Conservation (phyloP, 345 rosid species). For the Moricandia moricandioides region DNA sequence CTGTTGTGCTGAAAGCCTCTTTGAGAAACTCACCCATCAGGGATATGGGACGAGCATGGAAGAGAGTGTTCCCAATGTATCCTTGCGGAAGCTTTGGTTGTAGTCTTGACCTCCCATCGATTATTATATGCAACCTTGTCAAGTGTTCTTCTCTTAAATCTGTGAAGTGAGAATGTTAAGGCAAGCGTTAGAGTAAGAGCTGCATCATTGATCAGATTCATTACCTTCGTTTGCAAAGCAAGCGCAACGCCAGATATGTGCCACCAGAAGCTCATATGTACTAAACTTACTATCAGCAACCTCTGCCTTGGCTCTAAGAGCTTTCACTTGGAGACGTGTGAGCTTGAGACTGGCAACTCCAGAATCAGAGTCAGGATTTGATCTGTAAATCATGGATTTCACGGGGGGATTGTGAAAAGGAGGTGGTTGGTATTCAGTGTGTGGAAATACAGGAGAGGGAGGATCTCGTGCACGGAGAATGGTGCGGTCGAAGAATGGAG, state of each 20-base stretch:
- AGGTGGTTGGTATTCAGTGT: slow-evolving; percentile 41
- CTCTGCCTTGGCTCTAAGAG: slow-evolving; percentile 29
- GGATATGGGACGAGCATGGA: slow-evolving; percentile 23
- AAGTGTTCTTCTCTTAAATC: slow-evolving; percentile 30
- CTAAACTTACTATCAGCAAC: slow-evolving; percentile 20
- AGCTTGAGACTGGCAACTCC: slow-evolving; percentile 25
- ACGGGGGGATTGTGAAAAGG: slow-evolving; percentile 29
- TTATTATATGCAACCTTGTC: slow-evolving; percentile 36
- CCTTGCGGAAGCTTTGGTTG: slow-evolving; percentile 43
- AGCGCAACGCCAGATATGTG: slow-evolving; percentile 43
- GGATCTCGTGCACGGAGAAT: slow-evolving; percentile 35
- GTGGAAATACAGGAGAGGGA: slow-evolving; percentile 38
- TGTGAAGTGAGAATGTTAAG: background rate
- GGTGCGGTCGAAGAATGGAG: slow-evolving; percentile 39
- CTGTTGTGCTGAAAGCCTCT: slow-evolving; percentile 32
- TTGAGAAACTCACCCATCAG: slow-evolving; percentile 27
- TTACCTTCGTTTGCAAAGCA: slow-evolving; percentile 38
- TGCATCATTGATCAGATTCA: background rate
- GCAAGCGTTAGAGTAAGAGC: background rate
- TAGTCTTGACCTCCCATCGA: slow-evolving; percentile 46
- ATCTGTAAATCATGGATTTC: slow-evolving; percentile 8
- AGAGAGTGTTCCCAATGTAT: slow-evolving; percentile 46
- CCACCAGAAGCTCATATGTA: slow-evolving; percentile 35
- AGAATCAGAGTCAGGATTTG: slow-evolving; percentile 30
- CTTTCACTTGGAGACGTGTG: slow-evolving; percentile 37